A percentile compares a stretch with the other conserved stretches of the same genome.
phyloP scores from a whole-genome alignment of 2,329 filamentous ascomycete species.

The Stagonosporopsis rhizophila region DNA sequence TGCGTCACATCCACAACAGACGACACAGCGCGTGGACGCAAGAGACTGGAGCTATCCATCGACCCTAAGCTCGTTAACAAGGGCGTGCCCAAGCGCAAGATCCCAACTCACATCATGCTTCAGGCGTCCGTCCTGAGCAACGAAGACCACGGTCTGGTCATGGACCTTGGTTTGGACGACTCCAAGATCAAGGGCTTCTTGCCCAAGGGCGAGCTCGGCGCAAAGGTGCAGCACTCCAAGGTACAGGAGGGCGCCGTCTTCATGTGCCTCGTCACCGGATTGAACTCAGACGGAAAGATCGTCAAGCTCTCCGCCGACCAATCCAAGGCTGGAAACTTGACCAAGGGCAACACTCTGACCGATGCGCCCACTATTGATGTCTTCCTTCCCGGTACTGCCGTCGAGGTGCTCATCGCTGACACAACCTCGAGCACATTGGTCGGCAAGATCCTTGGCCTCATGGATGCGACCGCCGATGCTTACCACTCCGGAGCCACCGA shows the following conservation, averaged over 20 bases:
- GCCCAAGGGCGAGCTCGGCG: slow-evolving; percentile 79
- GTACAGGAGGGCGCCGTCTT: slow-evolving; percentile 85
- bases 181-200: slow-evolving; percentile 80
- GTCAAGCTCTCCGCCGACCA: slow-evolving; percentile 82
- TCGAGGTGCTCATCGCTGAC: slow-evolving; percentile 83
- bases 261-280: slow-evolving; percentile 79
- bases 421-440: slow-evolving; percentile 75
- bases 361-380: slow-evolving; percentile 87
- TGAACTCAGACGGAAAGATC: slow-evolving; percentile 79
- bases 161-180: slow-evolving; percentile 83
- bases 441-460: slow-evolving; percentile 89
- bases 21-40: slow-evolving; percentile 72
- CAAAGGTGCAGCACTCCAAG: slow-evolving; percentile 67
- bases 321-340: slow-evolving; percentile 71
- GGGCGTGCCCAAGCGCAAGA: slow-evolving; percentile 73
- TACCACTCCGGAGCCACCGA: slow-evolving; percentile 84
- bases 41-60: slow-evolving; percentile 85
- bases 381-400: slow-evolving; percentile 89
- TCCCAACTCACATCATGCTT: slow-evolving; percentile 77
- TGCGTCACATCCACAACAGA: slow-evolving; percentile 81
- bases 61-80: slow-evolving; percentile 80
- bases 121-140: slow-evolving; percentile 90
- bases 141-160: slow-evolving; percentile 94
- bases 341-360: slow-evolving; percentile 69
- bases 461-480: slow-evolving; percentile 89